Conservation (phyloP, 2,329 filamentous ascomycete genomes). For the Dryadomyces sulphureus region DNA sequence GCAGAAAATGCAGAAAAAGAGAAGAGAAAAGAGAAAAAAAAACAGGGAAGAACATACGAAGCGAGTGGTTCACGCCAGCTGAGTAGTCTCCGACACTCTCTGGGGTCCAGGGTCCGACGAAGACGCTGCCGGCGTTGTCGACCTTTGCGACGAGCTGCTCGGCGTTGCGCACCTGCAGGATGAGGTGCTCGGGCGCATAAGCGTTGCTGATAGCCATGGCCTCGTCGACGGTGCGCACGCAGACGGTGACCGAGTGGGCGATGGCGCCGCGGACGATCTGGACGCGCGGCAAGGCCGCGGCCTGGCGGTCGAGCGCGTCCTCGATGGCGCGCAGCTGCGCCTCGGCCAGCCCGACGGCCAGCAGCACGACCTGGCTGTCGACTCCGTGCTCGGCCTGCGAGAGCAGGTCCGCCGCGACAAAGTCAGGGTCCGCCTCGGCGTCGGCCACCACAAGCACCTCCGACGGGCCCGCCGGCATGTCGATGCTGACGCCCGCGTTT, state of each 20-base stretch:
- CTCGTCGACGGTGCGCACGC: constrained; percentile 54
- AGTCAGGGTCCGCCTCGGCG: constrained; percentile 73
- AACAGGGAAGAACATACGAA: no score
- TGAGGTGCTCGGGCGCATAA: constrained; percentile 93
- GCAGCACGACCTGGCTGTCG: constrained; percentile 86
- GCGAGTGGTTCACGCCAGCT: constrained; percentile 90
- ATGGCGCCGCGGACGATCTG: constrained; percentile 88
- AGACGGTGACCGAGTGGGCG: constrained; percentile 70
- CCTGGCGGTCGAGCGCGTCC: constrained; percentile 78
- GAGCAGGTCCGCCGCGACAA: constrained; percentile 87
- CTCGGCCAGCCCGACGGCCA: constrained; percentile 68
- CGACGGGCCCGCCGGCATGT: constrained; percentile 95
- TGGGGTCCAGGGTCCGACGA: constrained; percentile 90
- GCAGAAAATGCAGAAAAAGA: background rate
- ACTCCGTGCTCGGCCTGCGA: constrained; percentile 92
- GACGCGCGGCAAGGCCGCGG: constrained; percentile 71
- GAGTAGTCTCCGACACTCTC: constrained; percentile 98
- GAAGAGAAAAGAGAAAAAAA: background rate
- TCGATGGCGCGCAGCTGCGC: constrained; percentile 68
- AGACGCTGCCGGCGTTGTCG: constrained; percentile 89
- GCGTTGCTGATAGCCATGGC: constrained; percentile 76
- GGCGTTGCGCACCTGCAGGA: constrained; percentile 73
- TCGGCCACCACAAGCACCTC: constrained; percentile 96
- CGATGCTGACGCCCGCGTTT: constrained; percentile 85
- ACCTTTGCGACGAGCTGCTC: constrained; percentile 62